Evolutionary conservation across 2,329 filamentous ascomycete species (phyloP), one percentile per base, ranked within the genome.

Genomic region (Ceratocystis harringtonii): DNA sequence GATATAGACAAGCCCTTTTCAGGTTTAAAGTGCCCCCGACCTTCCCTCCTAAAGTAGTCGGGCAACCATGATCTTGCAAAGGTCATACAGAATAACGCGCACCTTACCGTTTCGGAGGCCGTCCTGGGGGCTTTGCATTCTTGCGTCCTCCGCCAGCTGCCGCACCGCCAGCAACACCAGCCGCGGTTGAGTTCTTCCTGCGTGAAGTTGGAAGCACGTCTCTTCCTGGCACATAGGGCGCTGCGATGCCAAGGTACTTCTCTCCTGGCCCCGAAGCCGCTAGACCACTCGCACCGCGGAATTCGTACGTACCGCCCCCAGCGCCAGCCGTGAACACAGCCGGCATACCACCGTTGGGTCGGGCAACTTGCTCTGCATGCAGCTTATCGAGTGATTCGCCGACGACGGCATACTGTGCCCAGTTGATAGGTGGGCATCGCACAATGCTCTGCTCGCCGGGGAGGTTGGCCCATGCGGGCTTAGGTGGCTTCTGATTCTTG

Each of bases 341-440:
- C 0, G 84, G 84, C 15, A 73, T 73, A 1, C 84, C 84, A 50
- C 80, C 78, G 7, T 75, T 76, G 1, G 90, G 91, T 64, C 83
- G 81, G 61, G 78, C 76, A 63, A 85, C 76, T 75, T 96, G 91
- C 72, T 95, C 89, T 62, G 84, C 82, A 73, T 96, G 92, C 69
- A 96, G 78, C 73, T 85, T 88, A 74, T 96, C 90, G 44, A 96
- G 79, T 1, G 89, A 84, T 67, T 89, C 87, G 25, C 64, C 64
- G 2, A 94, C 85, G n/a, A 96, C 81, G 70, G 90, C 89, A 74
- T 97, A 97, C 72, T 96, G 92, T 12, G 86, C 84, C 92, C 92
- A 97, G 77, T 96, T 96, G 72, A 97, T 86, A 7, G 90, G 88
- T 7, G 92, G 92, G 76, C 87, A 90, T 50, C 92, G 85, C 30